These are phyloP conservation scores for Dionaea muscipula DNA, from an alignment of 179 eudicot species.

Conservation along the genomic window DNA sequence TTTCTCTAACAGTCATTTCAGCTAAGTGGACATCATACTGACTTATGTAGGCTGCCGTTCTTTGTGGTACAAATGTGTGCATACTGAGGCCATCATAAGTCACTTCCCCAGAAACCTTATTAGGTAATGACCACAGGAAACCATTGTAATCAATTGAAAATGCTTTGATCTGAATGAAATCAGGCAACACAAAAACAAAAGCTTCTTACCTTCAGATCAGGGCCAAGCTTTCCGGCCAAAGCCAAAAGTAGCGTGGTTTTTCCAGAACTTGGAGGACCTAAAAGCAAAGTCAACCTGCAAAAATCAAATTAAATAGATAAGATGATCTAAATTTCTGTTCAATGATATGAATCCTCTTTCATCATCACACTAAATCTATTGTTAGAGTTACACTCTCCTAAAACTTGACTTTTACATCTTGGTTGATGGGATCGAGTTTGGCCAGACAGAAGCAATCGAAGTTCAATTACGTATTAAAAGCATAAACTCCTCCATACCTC, in stretches of 20 bases:
- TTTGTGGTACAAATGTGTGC: neutral
- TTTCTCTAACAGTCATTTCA: constrained; percentile 1
- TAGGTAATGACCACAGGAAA: neutral
- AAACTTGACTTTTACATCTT: too few relatives aligned
- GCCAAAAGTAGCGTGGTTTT: constrained; percentile 13
- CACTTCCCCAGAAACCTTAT: neutral
- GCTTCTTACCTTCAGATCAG: neutral
- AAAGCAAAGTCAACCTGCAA: constrained; percentile 9
- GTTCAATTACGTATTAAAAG: neutral
- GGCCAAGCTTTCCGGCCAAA: constrained; percentile 13
- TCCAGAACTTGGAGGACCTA: constrained; percentile 19
- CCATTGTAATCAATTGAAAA: neutral
- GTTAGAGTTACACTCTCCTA: too few relatives aligned
- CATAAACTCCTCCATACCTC: neutral
- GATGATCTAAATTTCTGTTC: neutral
- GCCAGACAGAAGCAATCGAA: neutral
- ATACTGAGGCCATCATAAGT: neutral
- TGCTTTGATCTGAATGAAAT: neutral
- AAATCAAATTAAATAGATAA: neutral
- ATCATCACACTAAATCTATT: neutral
- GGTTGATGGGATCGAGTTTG: too few relatives aligned
- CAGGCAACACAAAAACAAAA: neutral
- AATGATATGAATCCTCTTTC: neutral
- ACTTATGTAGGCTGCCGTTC: neutral
- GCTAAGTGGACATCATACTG: neutral